A percentile compares a stretch with the other conserved stretches of the same genome.
phyloP scores from a whole-genome alignment of 768 basidiomycete genomes.

The Mycena latifolia region DNA sequence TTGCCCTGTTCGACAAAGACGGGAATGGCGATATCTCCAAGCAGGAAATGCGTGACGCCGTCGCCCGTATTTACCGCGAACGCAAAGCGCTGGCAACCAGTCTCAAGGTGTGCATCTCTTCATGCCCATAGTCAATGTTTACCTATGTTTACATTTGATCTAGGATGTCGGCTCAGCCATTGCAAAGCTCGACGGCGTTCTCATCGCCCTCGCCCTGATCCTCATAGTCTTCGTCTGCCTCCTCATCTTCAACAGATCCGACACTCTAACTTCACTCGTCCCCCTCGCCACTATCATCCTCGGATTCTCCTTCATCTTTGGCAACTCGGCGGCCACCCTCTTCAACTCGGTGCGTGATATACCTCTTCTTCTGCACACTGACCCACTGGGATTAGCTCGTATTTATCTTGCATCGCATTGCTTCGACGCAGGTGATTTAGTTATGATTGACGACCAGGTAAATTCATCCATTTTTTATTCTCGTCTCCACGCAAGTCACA shows the following conservation, averaged over 20 bases:
- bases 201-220: conserved; percentile 69
- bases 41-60: conserved; percentile 85
- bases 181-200: conserved; percentile 82
- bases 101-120: conserved; percentile 64
- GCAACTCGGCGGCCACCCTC: conserved; percentile 81
- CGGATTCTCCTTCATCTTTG: conserved; percentile 89
- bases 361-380: too few species aligned
- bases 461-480: conserved; percentile 18
- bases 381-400: too few species aligned
- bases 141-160: background rate
- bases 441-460: conserved; percentile 84
- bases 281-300: conserved; percentile 85
- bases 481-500: conserved; percentile 37
- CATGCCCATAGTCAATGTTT: too few species aligned
- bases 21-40: conserved; percentile 86
- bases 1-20: conserved; percentile 81
- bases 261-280: conserved; percentile 79
- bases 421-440: conserved; percentile 87
- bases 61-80: conserved; percentile 84
- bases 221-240: conserved; percentile 76
- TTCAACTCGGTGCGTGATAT: conserved; percentile 69
- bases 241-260: conserved; percentile 77
- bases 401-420: conserved; percentile 59
- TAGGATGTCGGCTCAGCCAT: conserved; percentile 81
- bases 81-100: conserved; percentile 78